Conservation (phyloP, 805 yeast species). For the Wickerhamomyces tratensis region DNA sequence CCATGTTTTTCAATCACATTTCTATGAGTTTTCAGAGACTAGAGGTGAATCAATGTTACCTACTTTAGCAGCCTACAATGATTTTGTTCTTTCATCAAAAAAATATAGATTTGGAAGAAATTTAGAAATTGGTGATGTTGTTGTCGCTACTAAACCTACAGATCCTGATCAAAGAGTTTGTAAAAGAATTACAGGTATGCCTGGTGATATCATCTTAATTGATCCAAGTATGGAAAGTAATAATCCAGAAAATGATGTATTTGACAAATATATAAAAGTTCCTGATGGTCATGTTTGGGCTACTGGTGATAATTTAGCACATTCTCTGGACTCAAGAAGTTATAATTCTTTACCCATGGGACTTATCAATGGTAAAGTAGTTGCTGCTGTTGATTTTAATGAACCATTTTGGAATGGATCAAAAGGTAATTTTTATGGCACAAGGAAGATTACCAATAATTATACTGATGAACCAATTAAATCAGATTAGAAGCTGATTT, state of each 20-base stretch:
- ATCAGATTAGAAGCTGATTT: too few relatives aligned
- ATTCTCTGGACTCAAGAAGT: conserved; percentile 80
- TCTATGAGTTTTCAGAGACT: conserved; percentile 73
- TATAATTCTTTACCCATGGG: conserved; percentile 90
- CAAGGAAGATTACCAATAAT: conserved; percentile 45
- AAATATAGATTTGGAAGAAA: conserved; percentile 51
- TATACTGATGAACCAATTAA: conserved; percentile 26
- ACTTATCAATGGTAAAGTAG: conserved; percentile 75
- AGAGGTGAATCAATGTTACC: conserved; percentile 96
- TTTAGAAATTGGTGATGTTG: conserved; percentile 74
- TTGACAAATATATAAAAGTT: conserved; percentile 51
- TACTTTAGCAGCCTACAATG: conserved; percentile 64
- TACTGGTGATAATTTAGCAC: conserved; percentile 88
- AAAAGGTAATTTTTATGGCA: conserved; percentile 35
- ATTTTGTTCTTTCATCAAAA: conserved; percentile 73
- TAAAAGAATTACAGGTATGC: conserved; percentile 91
- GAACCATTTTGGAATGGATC: conserved; percentile 31
- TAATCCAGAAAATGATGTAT: conserved; percentile 12
- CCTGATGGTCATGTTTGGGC: conserved; percentile 97
- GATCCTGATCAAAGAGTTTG: conserved; percentile 82
- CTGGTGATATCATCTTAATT: conserved; percentile 75
- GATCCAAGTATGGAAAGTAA: conserved; percentile 56
- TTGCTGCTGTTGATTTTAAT: conserved; percentile 55
- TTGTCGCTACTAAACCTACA: conserved; percentile 85
- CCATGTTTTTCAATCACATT: conserved; percentile 58